These are phyloP conservation scores for Clarireedia paspali DNA, from an alignment of 2,329 filamentous ascomycete species.

Conservation along the genomic window DNA sequence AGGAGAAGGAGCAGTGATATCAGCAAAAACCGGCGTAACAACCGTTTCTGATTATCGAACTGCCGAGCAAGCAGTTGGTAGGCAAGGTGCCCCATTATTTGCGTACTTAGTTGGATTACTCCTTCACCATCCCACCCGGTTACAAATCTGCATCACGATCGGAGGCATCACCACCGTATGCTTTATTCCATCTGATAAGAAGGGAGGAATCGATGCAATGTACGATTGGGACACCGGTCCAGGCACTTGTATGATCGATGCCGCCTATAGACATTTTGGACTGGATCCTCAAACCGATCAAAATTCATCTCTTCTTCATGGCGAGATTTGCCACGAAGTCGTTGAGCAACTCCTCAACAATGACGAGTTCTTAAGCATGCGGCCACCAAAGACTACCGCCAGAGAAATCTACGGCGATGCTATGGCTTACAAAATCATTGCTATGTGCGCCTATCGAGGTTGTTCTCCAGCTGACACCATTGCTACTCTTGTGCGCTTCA, in stretches of 20 bases:
- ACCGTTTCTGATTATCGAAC: slow-evolving; percentile 30
- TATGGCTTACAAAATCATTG: slow-evolving; percentile 25
- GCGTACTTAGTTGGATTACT: slow-evolving; percentile 27
- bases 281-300: slow-evolving; percentile 25
- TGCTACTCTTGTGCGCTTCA: slow-evolving; percentile 28
- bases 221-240: slow-evolving; percentile 30
- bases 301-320: slow-evolving; percentile 18
- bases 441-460: slow-evolving; percentile 22
- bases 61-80: slow-evolving; percentile 29
- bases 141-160: slow-evolving; percentile 29
- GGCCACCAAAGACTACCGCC: slow-evolving; percentile 28
- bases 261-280: slow-evolving; percentile 26
- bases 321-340: slow-evolving; percentile 26
- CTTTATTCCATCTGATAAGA: slow-evolving; percentile 27
- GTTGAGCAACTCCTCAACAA: slow-evolving; percentile 25
- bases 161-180: slow-evolving; percentile 27
- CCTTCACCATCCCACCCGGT: slow-evolving; percentile 25
- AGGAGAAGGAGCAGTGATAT: slow-evolving; percentile 29
- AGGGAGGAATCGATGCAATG: slow-evolving; percentile 29
- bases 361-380: slow-evolving; percentile 22
- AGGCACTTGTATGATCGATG: slow-evolving; percentile 27
- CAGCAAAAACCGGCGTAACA: slow-evolving; percentile 29
- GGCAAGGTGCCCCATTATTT: slow-evolving; percentile 28
- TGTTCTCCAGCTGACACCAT: slow-evolving; percentile 26
- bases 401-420: slow-evolving; percentile 28